A percentile compares a stretch with the other conserved stretches of the same genome.
Evolutionary conservation across 2,329 filamentous ascomycete species (phyloP).

Genomic region (Leptographium galeiforme): DNA sequence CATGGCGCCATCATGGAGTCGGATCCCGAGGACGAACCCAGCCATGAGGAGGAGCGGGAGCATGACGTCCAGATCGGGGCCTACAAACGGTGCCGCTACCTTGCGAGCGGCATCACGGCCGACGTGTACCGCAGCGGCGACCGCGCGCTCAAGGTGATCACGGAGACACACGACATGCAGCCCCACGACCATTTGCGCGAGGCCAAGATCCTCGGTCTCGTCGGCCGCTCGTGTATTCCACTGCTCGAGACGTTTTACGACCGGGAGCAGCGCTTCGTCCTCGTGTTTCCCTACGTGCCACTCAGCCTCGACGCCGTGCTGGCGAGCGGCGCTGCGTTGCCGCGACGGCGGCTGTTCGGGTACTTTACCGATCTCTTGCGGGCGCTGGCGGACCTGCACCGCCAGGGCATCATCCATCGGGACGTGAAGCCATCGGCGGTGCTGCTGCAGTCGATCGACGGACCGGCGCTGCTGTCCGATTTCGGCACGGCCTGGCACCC

Average conservation of each 20-base stretch:
- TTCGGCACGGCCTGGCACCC: slow-evolving; percentile 87
- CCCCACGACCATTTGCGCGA: slow-evolving; percentile 79
- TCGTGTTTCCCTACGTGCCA: slow-evolving; percentile 77
- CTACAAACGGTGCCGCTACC: slow-evolving; percentile 38
- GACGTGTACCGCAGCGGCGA: slow-evolving; percentile 59
- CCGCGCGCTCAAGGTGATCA: slow-evolving; percentile 74
- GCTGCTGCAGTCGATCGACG: slow-evolving; percentile 51
- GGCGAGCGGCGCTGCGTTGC: slow-evolving; percentile 17
- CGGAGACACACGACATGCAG: slow-evolving; percentile 54
- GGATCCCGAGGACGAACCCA: background rate
- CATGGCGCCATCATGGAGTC: slow-evolving; percentile 6
- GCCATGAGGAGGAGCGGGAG: slow-evolving; percentile 1
- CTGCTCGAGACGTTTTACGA: slow-evolving; percentile 64
- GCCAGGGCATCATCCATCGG: slow-evolving; percentile 69
- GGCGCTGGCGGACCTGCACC: slow-evolving; percentile 60
- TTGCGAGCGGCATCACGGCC: slow-evolving; percentile 64
- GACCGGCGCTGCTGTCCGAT: slow-evolving; percentile 70
- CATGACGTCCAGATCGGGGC: slow-evolving; percentile 36
- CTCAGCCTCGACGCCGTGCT: slow-evolving; percentile 60
- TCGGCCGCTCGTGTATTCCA: slow-evolving; percentile 46
- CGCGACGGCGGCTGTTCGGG: slow-evolving; percentile 18
- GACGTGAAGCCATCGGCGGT: slow-evolving; percentile 92
- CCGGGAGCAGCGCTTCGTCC: slow-evolving; percentile 55
- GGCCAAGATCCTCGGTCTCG: slow-evolving; percentile 53
- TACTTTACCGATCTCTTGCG: slow-evolving; percentile 55